These are phyloP conservation scores for Avena atlantica DNA, from an alignment of 176 grass and related monocot species.

Conservation along the genomic window DNA sequence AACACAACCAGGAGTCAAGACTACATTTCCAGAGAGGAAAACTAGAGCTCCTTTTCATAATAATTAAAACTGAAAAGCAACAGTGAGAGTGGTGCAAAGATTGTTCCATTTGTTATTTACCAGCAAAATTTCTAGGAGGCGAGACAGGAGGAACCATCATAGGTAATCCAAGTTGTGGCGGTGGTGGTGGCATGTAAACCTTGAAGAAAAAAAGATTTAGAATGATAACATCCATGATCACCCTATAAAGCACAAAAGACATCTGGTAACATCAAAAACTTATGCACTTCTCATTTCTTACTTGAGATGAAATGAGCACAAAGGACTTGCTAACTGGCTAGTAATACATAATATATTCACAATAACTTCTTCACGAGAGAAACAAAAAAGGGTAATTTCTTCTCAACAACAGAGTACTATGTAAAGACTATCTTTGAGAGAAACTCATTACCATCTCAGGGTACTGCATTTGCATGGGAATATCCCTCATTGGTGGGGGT, in stretches of 20 bases:
- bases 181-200: constrained; percentile 58
- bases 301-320: constrained; percentile 13
- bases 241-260: constrained; percentile 11
- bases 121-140: constrained; percentile 45
- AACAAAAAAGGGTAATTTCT: background rate
- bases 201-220: constrained; percentile 24
- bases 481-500: constrained; percentile 51
- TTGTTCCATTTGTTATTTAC: constrained; percentile 41
- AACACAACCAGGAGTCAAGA: background rate
- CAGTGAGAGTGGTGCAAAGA: background rate
- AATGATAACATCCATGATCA: constrained; percentile 23
- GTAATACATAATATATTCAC: constrained; percentile 19
- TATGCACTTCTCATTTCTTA: constrained; percentile 31
- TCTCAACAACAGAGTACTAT: constrained; percentile 11
- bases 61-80: constrained; percentile 33
- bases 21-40: constrained; percentile 20
- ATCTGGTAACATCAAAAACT: background rate
- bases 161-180: constrained; percentile 46
- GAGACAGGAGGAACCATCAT: constrained; percentile 52
- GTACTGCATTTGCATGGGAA: constrained; percentile 54
- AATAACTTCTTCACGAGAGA: background rate
- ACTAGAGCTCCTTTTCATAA: background rate
- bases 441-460: constrained; percentile 55
- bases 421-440: background rate
- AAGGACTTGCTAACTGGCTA: background rate